These are phyloP conservation scores for Alternaria postmessia DNA, from an alignment of 2,329 filamentous ascomycete genomes.

Conservation along the genomic window DNA sequence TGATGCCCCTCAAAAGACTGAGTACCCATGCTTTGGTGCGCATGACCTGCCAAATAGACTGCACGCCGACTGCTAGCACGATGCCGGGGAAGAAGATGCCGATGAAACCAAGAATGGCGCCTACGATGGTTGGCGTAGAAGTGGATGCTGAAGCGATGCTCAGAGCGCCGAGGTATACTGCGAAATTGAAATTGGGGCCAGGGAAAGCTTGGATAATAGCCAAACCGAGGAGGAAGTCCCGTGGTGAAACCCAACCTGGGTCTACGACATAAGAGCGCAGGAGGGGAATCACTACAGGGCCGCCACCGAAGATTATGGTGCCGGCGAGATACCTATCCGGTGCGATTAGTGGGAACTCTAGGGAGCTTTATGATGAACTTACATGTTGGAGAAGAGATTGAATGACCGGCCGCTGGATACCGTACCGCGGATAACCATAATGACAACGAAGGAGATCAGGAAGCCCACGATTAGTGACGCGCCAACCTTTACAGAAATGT, in stretches of 20 bases:
- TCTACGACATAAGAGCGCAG: constrained; percentile 63
- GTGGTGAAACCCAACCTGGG: constrained; percentile 73
- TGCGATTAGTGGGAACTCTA: background rate
- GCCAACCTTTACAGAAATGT: constrained; percentile 50
- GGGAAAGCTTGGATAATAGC: constrained; percentile 77
- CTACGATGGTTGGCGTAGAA: constrained; percentile 38
- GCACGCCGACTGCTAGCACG: constrained; percentile 47
- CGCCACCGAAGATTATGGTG: constrained; percentile 62
- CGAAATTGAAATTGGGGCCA: constrained; percentile 67
- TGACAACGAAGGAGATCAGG: constrained; percentile 63
- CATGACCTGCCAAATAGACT: constrained; percentile 51
- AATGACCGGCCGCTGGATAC: constrained; percentile 59
- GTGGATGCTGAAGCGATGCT: constrained; percentile 39
- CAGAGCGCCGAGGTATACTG: constrained; percentile 54
- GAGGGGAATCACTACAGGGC: constrained; percentile 56
- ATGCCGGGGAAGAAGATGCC: constrained; percentile 55
- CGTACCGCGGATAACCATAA: constrained; percentile 61
- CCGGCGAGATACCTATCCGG: constrained; percentile 65
- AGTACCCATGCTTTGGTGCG: constrained; percentile 47
- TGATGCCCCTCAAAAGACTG: constrained; percentile 51
- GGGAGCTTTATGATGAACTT: background rate
- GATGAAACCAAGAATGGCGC: constrained; percentile 50
- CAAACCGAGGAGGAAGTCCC: constrained; percentile 76
- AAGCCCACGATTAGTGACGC: constrained; percentile 56
- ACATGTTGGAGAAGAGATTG: constrained; percentile 75